A percentile compares a stretch with the other conserved stretches of the same genome.
Conservation (phyloP, 192 early-diverging fungal species). For the Coemansia sp. region DNA sequence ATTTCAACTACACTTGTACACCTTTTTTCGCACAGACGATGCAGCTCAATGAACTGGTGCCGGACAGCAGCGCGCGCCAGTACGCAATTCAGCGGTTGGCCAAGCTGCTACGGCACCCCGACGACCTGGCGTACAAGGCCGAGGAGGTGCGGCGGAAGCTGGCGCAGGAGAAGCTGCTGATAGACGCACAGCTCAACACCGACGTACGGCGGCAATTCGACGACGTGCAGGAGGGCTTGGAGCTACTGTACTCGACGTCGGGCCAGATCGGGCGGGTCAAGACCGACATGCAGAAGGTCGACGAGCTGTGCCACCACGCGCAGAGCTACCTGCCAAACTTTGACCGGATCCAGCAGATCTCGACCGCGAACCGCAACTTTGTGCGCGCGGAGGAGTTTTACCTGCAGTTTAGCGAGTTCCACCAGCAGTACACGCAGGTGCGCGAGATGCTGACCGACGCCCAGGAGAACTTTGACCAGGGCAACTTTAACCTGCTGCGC, state of each 20-base stretch:
- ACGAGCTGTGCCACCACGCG: constrained; percentile 78
- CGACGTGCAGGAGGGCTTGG: constrained; percentile 82
- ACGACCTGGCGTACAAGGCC: constrained; percentile 88
- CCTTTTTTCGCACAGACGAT: too few relatives aligned
- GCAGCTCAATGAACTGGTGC: constrained; percentile 25
- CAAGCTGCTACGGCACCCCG: constrained; percentile 82
- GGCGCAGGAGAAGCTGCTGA: constrained; percentile 80
- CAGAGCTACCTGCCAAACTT: constrained; percentile 88
- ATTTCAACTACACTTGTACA: neutral
- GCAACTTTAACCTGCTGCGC: constrained; percentile 67
- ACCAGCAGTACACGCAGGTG: constrained; percentile 72
- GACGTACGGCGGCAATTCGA: constrained; percentile 90
- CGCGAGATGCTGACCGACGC: constrained; percentile 68
- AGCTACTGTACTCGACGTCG: constrained; percentile 63
- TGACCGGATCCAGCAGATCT: constrained; percentile 87
- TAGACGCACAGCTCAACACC: constrained; percentile 95
- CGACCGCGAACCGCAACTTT: constrained; percentile 94
- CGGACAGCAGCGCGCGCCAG: constrained; percentile 56
- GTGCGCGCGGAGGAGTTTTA: constrained; percentile 80
- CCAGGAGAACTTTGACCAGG: constrained; percentile 37
- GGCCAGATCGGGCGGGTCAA: constrained; percentile 62
- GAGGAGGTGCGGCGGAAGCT: constrained; percentile 74
- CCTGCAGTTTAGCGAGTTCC: constrained; percentile 81
- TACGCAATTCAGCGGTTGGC: constrained; percentile 74
- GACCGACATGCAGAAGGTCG: constrained; percentile 76